Evolutionary conservation across 176 grass and related monocot species (phyloP).

Genomic region (Musa acuminata): DNA sequence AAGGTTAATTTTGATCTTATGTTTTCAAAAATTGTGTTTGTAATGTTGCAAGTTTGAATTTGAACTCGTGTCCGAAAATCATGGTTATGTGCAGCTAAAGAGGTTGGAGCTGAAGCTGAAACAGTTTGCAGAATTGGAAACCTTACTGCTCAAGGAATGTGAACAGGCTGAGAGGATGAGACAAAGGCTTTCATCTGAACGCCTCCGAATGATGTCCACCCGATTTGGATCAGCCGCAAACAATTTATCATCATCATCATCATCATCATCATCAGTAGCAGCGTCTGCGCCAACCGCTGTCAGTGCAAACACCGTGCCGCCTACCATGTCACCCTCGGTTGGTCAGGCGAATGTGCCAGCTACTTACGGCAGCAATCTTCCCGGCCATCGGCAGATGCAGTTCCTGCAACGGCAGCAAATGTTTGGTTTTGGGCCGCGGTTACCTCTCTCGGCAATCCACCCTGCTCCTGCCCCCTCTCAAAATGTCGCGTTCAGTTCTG

Average conservation of each 20-base stretch:
- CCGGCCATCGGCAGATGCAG: constrained; percentile 43
- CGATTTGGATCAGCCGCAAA: constrained; percentile 21
- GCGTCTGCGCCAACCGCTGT: constrained; percentile 17
- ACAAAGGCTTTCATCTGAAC: constrained; percentile 53
- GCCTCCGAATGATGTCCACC: constrained; percentile 36
- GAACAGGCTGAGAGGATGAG: constrained; percentile 68
- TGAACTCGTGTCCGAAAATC: neutral
- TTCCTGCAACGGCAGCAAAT: constrained; percentile 67
- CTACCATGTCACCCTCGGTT: constrained; percentile 25
- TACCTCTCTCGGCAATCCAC: constrained; percentile 47
- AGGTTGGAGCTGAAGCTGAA: constrained; percentile 90
- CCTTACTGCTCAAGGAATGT: constrained; percentile 87
- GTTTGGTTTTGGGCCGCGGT: constrained; percentile 55
- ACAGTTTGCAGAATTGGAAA: constrained; percentile 92
- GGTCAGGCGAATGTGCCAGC: constrained; percentile 26
- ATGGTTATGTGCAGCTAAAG: constrained; percentile 61
- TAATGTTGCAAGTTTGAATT: neutral
- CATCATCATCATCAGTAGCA: constrained; percentile 4
- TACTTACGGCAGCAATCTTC: constrained; percentile 26
- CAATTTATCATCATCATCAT: neutral
- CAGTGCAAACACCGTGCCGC: constrained; percentile 32
- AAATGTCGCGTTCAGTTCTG: constrained; percentile 52
- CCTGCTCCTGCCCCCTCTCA: constrained; percentile 30
- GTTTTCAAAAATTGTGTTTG: neutral
- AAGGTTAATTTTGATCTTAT: neutral